Evolutionary conservation across 306 rosid genomes (phyloP).

Genomic region (Medicago ruthenica): DNA sequence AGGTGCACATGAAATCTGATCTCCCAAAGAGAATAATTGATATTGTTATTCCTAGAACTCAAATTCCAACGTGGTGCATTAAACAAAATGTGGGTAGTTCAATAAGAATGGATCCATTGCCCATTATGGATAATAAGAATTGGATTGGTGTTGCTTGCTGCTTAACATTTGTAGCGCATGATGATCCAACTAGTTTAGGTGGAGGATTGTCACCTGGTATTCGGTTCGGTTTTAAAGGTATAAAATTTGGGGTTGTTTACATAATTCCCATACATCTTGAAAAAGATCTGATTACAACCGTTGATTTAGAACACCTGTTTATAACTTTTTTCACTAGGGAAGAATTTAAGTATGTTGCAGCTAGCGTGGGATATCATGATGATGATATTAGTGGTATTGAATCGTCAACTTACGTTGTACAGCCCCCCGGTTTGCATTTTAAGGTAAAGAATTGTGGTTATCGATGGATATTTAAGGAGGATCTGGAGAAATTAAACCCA

Average conservation of each 20-base stretch:
- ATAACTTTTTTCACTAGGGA: background rate
- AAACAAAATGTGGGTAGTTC: background rate
- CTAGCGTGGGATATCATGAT: too few relatives aligned
- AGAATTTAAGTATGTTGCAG: too few relatives aligned
- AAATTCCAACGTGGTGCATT: constrained; percentile 27
- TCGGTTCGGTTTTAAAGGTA: too few relatives aligned
- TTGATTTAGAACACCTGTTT: background rate
- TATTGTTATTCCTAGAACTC: constrained; percentile 8
- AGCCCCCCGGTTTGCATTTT: background rate
- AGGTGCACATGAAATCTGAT: background rate
- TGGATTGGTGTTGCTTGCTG: background rate
- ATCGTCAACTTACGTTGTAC: accelerated
- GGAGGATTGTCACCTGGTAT: too few relatives aligned
- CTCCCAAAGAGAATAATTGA: background rate
- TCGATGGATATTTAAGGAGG: background rate
- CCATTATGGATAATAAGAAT: background rate
- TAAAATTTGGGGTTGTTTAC: too few relatives aligned
- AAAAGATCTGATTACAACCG: constrained; percentile 6
- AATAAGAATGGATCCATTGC: background rate
- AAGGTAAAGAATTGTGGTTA: constrained; percentile 1
- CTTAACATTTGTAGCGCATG: constrained; percentile 3
- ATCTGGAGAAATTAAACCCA: background rate
- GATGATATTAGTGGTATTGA: background rate
- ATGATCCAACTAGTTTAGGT: background rate
- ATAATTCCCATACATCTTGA: background rate